Conservation (phyloP, 2,329 filamentous ascomycete genomes). For the Colletotrichum chlorophyti region DNA sequence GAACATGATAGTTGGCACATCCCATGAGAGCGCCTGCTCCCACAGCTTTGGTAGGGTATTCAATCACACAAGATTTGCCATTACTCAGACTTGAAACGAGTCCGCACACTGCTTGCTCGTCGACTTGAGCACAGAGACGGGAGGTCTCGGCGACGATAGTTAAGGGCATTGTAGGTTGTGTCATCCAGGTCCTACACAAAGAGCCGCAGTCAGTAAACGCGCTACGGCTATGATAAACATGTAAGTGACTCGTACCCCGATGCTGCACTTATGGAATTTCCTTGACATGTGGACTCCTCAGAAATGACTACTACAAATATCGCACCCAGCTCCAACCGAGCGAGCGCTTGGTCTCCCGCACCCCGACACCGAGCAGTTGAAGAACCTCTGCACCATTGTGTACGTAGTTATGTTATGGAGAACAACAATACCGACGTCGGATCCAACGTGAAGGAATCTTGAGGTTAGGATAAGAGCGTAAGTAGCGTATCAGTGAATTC, state of each 20-base stretch:
- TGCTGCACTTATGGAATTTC: background rate
- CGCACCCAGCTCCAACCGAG: background rate
- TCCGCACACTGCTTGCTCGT: constrained; percentile 31
- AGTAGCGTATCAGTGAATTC: too few relatives aligned
- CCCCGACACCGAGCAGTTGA: background rate
- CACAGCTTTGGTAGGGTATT: constrained; percentile 21
- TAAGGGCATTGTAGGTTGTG: background rate
- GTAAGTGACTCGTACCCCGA: background rate
- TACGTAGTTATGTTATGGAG: too few relatives aligned
- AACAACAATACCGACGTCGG: too few relatives aligned
- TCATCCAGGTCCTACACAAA: background rate
- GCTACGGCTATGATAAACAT: background rate
- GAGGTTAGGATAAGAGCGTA: too few relatives aligned
- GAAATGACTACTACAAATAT: background rate
- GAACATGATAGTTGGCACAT: constrained; percentile 34
- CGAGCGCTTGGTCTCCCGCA: background rate
- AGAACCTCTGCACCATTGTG: background rate
- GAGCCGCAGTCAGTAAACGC: background rate
- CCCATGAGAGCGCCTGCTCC: constrained; percentile 32
- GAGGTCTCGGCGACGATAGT: constrained; percentile 26
- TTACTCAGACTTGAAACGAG: constrained; percentile 30
- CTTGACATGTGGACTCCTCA: background rate
- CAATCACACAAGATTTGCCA: constrained; percentile 27
- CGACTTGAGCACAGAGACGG: constrained; percentile 28
- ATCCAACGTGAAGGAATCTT: too few relatives aligned